Base-by-base conservation (phyloP, 176 grass and related monocot species). In the Phoenix dactylifera region DNA sequence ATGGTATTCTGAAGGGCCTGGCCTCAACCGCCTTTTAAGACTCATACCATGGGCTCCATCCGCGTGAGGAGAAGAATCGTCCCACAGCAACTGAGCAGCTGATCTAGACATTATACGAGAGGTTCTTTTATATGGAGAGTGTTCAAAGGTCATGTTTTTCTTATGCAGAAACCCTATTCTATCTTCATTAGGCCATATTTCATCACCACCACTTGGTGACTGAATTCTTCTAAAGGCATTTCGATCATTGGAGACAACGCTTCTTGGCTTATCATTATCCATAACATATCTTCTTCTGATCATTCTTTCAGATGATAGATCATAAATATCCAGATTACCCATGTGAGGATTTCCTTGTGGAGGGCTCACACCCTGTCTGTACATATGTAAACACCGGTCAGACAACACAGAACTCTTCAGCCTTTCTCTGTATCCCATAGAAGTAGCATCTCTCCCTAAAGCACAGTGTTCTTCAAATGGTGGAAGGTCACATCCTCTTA, bases 191-290 rank as follows among this genome's bases (percentile, higher is more conserved):
- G 26, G 51, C 80, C 64, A 78, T 55, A 64, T 72, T 23, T 57
- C 63, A 52, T 77, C 19, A 25, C 16, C 54, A 55, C 52, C 72
- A 75, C 57, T 16, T 71, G 70, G 70, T 55, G 77, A 83, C 50
- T 15, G 55, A 65, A 84, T 84, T 72, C 75, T 80, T 82, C 80
- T 84, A 77, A 76, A 87, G 74, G 66, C 83, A 83, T 75, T 70
- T n/a, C 9, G 51, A 77, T 74, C 64, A 49, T 16, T 49, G 32
- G 30, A 54, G 52, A 54, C 18, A 70, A 55, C 53, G 80, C 67
- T 62, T 77, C 72, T 58, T 73, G 65, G 44, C 44, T 82, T 64
- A 78, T 72, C n/a, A 75, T 70, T 58, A 73, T 62, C 24, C 51
- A 23, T 32, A 22, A 20, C 12, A 72, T 54, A 61, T 32, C 51